Conservation (phyloP, 768 basidiomycete species). For the Paxillus rubicundulus region DNA sequence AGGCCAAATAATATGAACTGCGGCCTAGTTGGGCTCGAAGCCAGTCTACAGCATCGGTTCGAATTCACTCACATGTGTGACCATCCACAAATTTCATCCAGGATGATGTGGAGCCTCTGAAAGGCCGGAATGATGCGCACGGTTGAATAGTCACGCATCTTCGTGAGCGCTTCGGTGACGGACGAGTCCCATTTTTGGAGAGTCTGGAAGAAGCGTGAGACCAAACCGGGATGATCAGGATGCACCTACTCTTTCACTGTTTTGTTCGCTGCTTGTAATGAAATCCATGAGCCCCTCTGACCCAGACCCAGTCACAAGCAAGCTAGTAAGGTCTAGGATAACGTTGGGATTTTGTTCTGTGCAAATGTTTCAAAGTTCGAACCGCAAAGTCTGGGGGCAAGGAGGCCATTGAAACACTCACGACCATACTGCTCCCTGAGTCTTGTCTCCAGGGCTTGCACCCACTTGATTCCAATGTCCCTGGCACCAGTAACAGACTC, state of each 20-base stretch:
- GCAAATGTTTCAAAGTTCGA: constrained; percentile 15
- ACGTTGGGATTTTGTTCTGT: constrained; percentile 61
- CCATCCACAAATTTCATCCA: constrained; percentile 82
- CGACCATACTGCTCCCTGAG: constrained; percentile 67
- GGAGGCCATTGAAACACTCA: constrained; percentile 34
- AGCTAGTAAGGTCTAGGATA: constrained; percentile 65
- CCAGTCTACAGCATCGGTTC: constrained; percentile 8
- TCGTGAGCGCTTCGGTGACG: constrained; percentile 65
- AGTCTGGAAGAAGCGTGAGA: constrained; percentile 45
- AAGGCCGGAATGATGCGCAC: constrained; percentile 69
- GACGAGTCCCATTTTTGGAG: constrained; percentile 82
- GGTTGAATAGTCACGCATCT: constrained; percentile 71
- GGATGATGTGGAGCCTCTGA: constrained; percentile 70
- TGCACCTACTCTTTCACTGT: constrained; percentile 70
- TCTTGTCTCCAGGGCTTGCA: constrained; percentile 59
- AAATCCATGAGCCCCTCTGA: constrained; percentile 73
- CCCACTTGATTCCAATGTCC: constrained; percentile 72
- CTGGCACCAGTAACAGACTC: constrained; percentile 65
- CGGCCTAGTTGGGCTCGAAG: constrained; percentile 43
- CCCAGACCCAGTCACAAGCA: constrained; percentile 69
- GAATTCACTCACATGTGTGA: constrained; percentile 55
- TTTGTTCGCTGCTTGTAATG: constrained; percentile 72
- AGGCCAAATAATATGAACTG: constrained; percentile 57
- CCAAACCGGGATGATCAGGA: constrained; percentile 8
- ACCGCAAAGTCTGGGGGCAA: constrained; percentile 2